Evolutionary conservation across 179 eudicot species (phyloP), one percentile per base, ranked within the genome.

Genomic region (Patellifolia procumbens): DNA sequence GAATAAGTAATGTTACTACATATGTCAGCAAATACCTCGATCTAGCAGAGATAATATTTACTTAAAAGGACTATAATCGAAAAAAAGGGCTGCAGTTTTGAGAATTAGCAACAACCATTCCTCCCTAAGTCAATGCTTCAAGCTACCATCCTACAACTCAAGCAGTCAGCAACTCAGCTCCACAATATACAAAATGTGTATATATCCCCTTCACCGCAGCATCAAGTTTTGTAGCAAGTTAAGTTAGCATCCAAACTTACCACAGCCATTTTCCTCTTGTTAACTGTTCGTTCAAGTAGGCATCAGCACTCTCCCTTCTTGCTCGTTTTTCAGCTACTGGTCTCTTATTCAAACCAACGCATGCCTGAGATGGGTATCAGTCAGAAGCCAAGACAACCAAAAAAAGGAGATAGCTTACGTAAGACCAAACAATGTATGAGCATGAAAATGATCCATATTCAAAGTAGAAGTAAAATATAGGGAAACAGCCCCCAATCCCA

Each of bases 221-320:
- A 20, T 28, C 46, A 29, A 62, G n/a, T 7, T 58, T 7, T 24
- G n/a, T 12, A 65, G 3, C 20, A 35, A 35, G 39, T 19, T 7
- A 29, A 52, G 8, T 49, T 22, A 76, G 52, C 62, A 42, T 34
- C 46, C 42, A 75, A 74, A 66, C 88, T 74, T 86, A 95, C 99
- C 99, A 95, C 74, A 86, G 34, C 95, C 95, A 93, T 68, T 88
- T 90, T 84, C 99, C 95, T 64, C 77, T 85, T 37, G 62, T 69
- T 39, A 95, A 84, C 73, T 93, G 84, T 78, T 89, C 95, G 48
- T 79, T 86, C 75, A 95, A 49, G 79, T 83, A 82, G 74, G 84
- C 86, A 71, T 82, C 89, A 71, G 85, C 77, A 85, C 83, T 83
- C 79, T 90, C 97, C 83, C 77, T 90, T 83, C 88, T 90, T 29